phyloP scores from a whole-genome alignment of 2,329 filamentous ascomycete genomes.

The Bipolaris oryzae region DNA sequence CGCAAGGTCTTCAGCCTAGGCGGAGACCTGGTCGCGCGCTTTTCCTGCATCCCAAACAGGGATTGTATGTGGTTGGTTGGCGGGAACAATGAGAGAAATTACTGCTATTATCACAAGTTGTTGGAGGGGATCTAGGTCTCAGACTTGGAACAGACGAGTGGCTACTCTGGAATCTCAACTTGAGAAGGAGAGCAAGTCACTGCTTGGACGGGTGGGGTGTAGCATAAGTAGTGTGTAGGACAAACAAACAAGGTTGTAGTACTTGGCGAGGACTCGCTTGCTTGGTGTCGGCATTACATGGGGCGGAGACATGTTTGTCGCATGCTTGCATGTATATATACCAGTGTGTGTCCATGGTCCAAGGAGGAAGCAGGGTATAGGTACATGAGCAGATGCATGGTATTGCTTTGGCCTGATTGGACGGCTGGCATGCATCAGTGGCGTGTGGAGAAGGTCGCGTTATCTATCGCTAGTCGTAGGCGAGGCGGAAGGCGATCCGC shows the following conservation, averaged over 20 bases:
- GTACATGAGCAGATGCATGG: neutral
- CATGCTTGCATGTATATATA: neutral
- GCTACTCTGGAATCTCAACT: slow-evolving; percentile 8
- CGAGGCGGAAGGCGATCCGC: slow-evolving; percentile 28
- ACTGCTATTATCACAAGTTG: neutral
- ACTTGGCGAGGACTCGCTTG: slow-evolving; percentile 27
- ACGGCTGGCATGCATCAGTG: slow-evolving; percentile 5
- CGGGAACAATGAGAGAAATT: neutral
- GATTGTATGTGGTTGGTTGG: slow-evolving; percentile 13
- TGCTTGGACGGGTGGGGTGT: slow-evolving; percentile 8
- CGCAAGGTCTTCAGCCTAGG: slow-evolving; percentile 12
- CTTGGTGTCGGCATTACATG: slow-evolving; percentile 32
- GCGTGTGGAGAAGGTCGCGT: slow-evolving; percentile 15
- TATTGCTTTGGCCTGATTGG: slow-evolving; percentile 5
- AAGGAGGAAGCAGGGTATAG: neutral
- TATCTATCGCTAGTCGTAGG: slow-evolving; percentile 23
- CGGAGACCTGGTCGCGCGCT: slow-evolving; percentile 6
- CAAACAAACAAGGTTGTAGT: slow-evolving; percentile 8
- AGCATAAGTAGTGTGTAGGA: slow-evolving; percentile 15
- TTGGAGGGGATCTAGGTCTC: neutral
- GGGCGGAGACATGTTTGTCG: slow-evolving; percentile 10
- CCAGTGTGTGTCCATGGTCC: neutral
- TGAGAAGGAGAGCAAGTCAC: neutral
- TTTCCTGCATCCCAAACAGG: slow-evolving; percentile 24
- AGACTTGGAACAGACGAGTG: slow-evolving; percentile 2